Evolutionary conservation across 2,329 filamentous ascomycete species (phyloP), one percentile per base, ranked within the genome.

Genomic region (Camillea tinctor): DNA sequence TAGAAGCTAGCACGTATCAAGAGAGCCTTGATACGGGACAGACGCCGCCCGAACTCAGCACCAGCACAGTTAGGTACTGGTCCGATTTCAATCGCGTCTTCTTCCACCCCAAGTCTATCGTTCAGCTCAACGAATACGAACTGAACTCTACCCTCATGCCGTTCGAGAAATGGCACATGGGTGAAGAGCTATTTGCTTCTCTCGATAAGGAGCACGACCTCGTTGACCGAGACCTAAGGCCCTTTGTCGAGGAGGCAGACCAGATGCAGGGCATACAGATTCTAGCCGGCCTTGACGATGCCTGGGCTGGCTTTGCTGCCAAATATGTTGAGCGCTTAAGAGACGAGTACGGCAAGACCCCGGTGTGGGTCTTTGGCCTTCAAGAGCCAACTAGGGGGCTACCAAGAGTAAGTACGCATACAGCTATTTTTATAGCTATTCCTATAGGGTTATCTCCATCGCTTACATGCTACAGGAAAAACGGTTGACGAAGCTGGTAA

Each of bases 11-110:
- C 71, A 80, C 86, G 52, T 98, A 97, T 74, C 92, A 96, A 71
- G 83, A 86, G 69, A 89, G 87, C 64, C 85, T 98, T 2, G 91
- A 97, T 67, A 77, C 86, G 26, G 93, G 92, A 21, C 73, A 84
- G 4, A 74, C 84, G 2, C 81, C 88, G 5, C 84, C 90, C 0
- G 77, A 80, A 56, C 81, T 97, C 20, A 89, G 83, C 1, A 81
- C 87, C 1, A 84, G 87, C 6, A 84, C 85, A 11, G 90, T 98
- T n/a, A 86, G 92, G 57, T 98, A 95, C 77, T 99, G 95, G 94
- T 96, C 93, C 30, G 95, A 99, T 75, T 98, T 93, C 76, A 96
- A 92, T 67, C 87, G 92, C 23, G 85, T 95, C n/a, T 99, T 88
- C 76, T 97, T 91, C 73, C 93, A 98, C 72, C 95, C 95, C 8